Base-by-base conservation (phyloP, 352 stramenopile genomes). In the Phytophthora quininea region DNA sequence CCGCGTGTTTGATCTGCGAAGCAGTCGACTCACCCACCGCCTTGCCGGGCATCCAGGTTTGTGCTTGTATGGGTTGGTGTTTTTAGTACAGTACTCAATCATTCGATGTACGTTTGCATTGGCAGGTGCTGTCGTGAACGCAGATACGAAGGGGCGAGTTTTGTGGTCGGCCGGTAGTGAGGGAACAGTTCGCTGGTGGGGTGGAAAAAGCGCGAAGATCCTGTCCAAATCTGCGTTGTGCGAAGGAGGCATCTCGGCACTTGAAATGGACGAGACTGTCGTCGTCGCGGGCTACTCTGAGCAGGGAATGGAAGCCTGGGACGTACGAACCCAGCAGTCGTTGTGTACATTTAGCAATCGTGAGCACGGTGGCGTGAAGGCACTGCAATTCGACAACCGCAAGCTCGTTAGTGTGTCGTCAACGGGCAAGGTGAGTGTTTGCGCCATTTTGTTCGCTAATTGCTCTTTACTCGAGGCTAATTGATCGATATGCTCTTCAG, bases 201-300 rank as follows among this genome's bases (percentile, higher is more conserved):
- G 89, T 43, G 89, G 89, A 37, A 96, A 96, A 61, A 93, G 80
- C 12, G 85, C 89, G 14, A 96, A 95, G 69, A 88, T 96, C 33
- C 73, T 95, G 58, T 79, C 79, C 50, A 96, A 95, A 68, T 96
- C 89, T 0, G 84, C 81, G 3, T 63, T 96, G 45, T 95, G 87
- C 40, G 74, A 89, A 58, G 89, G 89, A 19, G 66, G 71, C 4
- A 90, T 96, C 52, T 91, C 82, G 2, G 82, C 82, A 3, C 77
- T 96, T 4, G 88, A 96, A 65, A 96, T 96, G 89, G 89, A 96
- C 63, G 89, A 96, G 54, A 93, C 85, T 32, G 86, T 95, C 12
- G 89, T 96, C 24, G 86, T 96, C 43, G 89, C 89, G 31, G 89
- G 86, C 50, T 96, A 95, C 73, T 80, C 62, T 3, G 76, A 84